Percentiles rank a stretch among this genome's conserved stretches.
Conservation (phyloP, 805 yeast genomes). For the Candida xiaguanensis region DNA sequence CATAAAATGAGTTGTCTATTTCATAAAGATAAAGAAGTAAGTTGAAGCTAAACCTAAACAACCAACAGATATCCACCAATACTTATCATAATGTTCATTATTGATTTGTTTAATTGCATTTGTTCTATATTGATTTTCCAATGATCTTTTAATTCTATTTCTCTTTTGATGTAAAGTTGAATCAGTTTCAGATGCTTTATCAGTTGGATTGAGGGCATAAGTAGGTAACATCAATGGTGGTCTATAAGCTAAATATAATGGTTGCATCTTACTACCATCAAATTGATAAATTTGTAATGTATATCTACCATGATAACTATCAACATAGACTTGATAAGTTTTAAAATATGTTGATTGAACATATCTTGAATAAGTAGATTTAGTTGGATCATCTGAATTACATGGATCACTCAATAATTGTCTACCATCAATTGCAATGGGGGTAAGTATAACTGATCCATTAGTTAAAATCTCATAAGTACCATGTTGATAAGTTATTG, state of each 20-base stretch:
- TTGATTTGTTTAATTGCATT: conserved; percentile 54
- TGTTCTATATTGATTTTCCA: conserved; percentile 78
- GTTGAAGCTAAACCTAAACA: conserved; percentile 39
- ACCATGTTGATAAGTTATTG: conserved; percentile 87
- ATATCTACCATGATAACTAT: conserved; percentile 81
- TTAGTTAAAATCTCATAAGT: conserved; percentile 58
- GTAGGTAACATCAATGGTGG: conserved; percentile 98
- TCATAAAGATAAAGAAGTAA: conserved; percentile 21
- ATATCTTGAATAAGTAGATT: conserved; percentile 68
- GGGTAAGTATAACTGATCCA: conserved; percentile 67
- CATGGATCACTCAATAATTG: conserved; percentile 90
- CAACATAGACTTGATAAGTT: conserved; percentile 57
- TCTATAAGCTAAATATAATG: conserved; percentile 83
- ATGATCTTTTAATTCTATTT: conserved; percentile 60
- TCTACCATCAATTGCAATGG: conserved; percentile 87
- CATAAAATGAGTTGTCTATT: neutral
- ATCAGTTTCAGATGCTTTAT: conserved; percentile 33
- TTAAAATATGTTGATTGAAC: conserved; percentile 60
- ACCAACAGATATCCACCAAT: conserved; percentile 58
- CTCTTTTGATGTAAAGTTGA: conserved; percentile 19
- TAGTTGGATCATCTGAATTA: conserved; percentile 35
- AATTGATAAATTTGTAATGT: conserved; percentile 69
- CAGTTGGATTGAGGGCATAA: conserved; percentile 81
- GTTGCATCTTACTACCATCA: conserved; percentile 79
- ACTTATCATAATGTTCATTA: conserved; percentile 34